Evolutionary conservation across 192 early-diverging fungal species (phyloP).

Genomic region (Mortierella alpina): DNA sequence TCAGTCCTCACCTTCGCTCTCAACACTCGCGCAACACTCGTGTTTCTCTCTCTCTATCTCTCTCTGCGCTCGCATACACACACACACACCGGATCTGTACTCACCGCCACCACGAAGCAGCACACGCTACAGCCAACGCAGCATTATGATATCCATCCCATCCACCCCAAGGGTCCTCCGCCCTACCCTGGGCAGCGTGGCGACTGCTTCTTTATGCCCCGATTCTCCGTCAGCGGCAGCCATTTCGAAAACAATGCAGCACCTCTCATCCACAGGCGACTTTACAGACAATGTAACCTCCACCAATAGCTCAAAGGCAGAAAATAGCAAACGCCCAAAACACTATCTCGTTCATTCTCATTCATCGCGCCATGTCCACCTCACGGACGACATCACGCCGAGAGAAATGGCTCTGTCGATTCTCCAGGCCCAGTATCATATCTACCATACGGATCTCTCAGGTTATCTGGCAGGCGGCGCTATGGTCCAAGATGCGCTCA

Average conservation of each 20-base stretch:
- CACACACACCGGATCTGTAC: neutral
- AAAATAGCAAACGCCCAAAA: constrained; percentile 6
- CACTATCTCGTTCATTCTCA: constrained; percentile 34
- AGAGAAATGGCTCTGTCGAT: constrained; percentile 43
- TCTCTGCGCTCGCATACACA: neutral
- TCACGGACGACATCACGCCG: constrained; percentile 32
- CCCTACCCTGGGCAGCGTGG: constrained; percentile 5
- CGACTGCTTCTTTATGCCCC: neutral
- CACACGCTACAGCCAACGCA: neutral
- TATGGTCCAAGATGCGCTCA: constrained; percentile 45
- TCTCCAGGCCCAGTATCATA: constrained; percentile 46
- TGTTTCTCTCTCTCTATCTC: neutral
- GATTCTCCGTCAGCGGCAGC: neutral
- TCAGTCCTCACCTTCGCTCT: neutral
- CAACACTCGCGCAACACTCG: neutral
- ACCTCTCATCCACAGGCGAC: too few species aligned
- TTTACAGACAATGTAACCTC: neutral
- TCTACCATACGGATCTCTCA: constrained; percentile 48
- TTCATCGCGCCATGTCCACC: constrained; percentile 27
- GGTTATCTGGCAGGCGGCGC: constrained; percentile 40
- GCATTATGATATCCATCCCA: constrained; percentile 35
- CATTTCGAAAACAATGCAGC: neutral
- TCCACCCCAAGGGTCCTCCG: constrained; percentile 24
- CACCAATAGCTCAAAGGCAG: neutral
- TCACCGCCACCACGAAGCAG: neutral